Evolutionary conservation across 2,329 filamentous ascomycete genomes (phyloP), one percentile per base, ranked within the genome.

Genomic region (Penicillium sp.): DNA sequence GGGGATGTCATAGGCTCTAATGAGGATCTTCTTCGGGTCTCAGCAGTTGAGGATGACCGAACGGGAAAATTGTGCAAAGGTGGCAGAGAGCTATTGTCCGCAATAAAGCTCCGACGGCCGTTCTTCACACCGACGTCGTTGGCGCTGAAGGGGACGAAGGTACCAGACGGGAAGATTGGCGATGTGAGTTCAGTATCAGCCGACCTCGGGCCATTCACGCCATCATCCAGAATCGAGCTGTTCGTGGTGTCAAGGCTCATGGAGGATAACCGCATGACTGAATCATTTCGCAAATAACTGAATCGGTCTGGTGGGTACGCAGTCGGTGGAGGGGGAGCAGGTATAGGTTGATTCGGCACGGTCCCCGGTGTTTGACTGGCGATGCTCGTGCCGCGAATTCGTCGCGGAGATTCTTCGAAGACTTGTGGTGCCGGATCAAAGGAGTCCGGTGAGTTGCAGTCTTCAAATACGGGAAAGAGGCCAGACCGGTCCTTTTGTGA

Each of bases 201-300:
- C 2, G 55, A 59, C n/a, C 47, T 43, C 4, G 57, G 57, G 16
- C 51, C 51, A 25, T 54, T 53, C 35, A 48, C 44, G 27, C 56
- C 54, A 19, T 64, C 64, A 7, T 66, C 62, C 17, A 66, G 39
- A 26, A 67, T 66, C 2, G 64, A 67, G 38, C 63, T 67, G 42
- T 65, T 62, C 3, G 60, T 64, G 2, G 62, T 67, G 35, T 65
- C 64, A 1, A 67, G 41, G 35, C 64, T 67, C 43, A 64, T 45
- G 1, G 61, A 63, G 9, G 64, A 67, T 26, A 63, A 50, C 3
- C 63, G 55, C 48, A 60, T 53, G 4, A 51, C 38, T 4, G 62
- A 67, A 37, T 65, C 63, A 27, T 65, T 63, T 39, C 56, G 57
- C 17, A 60, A 52, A 10, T 65, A 54, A 20, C 54, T 59, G 39